Base-by-base conservation (phyloP, 306 rosid genomes). In the Quercus engelmannii region DNA sequence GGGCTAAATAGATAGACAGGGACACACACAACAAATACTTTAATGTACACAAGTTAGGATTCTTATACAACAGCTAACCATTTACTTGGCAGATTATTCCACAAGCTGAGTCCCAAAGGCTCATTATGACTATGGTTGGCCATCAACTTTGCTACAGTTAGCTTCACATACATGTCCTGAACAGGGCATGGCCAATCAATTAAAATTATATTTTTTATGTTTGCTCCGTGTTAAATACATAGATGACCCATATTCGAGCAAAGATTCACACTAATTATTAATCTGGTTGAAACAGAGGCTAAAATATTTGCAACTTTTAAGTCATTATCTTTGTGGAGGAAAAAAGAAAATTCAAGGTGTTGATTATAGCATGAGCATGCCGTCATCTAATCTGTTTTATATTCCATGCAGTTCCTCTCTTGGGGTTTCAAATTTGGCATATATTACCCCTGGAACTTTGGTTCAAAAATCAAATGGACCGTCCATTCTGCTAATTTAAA, bases 91-190 rank as follows among this genome's bases (percentile, higher is more conserved):
- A 33, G 56, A 31, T 71, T 49, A 70, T 78, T 55, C 71, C 33
- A 63, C 73, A 21, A 79, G 61, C 79, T 62, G 43, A 63, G 41
- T 67, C 17, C 73, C 57, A 74, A 49, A 75, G 69, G 63, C 68
- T 28, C 18, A 30, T 74, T 15, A 20, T 28, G 56, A 72, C 28
- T 63, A 25, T 70, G 41, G 77, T 82, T 76, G 69, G 54, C 55
- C 52, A 38, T 26, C 49, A 43, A 51, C 67, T 14, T 4, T 72
- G 7, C 13, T 51, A 19, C 25, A 15, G 49, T 61, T 57, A 61
- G 31, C 70, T 55, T 70, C 55, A 46, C 13, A 23, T 28, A 0
- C 3, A 69, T 11, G 11, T 71, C 51, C 65, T 63, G 14, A 38
- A 21, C 64, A 30, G 62, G 21, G n/a, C 38, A 31, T 51, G 71